These are phyloP conservation scores for Cokeromyces recurvatus DNA, from an alignment of 371 early-diverging fungal species.

Conservation along the genomic window DNA sequence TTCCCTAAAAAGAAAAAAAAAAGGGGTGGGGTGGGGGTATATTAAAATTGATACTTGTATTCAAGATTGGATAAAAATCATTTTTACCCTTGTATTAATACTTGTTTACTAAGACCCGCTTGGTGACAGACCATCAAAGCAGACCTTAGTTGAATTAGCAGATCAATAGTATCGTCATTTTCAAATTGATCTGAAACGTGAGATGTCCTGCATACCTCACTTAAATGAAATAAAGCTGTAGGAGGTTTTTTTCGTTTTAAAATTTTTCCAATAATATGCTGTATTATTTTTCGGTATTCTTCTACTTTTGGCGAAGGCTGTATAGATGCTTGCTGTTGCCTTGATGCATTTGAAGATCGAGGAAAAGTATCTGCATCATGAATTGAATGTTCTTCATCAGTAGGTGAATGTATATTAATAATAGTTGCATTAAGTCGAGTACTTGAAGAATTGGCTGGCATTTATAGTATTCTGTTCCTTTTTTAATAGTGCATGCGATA, in stretches of 20 bases:
- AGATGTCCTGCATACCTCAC: slow-evolving; percentile 15
- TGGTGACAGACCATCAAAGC: slow-evolving; percentile 28
- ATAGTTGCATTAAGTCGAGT: slow-evolving; percentile 18
- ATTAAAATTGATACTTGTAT: too few relatives aligned
- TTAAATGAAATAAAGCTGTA: slow-evolving; percentile 20
- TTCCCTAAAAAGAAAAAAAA: slow-evolving; percentile 12
- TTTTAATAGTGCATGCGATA: too few relatives aligned
- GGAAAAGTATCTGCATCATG: background rate
- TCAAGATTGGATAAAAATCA: background rate
- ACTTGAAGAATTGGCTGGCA: slow-evolving; percentile 7
- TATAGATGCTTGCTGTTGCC: background rate
- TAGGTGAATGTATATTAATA: slow-evolving; percentile 15
- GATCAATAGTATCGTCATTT: slow-evolving; percentile 40
- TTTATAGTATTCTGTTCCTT: too few relatives aligned
- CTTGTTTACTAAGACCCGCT: slow-evolving; percentile 22
- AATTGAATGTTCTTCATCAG: background rate
- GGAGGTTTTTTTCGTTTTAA: slow-evolving; percentile 40
- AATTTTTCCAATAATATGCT: slow-evolving; percentile 31
- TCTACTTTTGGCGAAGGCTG: slow-evolving; percentile 34
- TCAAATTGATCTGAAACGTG: slow-evolving; percentile 26
- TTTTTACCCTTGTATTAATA: slow-evolving; percentile 26
- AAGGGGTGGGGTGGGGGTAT: too few relatives aligned
- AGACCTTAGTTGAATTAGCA: slow-evolving; percentile 39
- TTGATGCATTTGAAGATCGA: slow-evolving; percentile 11
- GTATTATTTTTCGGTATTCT: slow-evolving; percentile 39